Percentiles rank a stretch among this genome's conserved stretches.
Conservation (phyloP, 768 basidiomycete genomes). For the Galerina marginata region DNA sequence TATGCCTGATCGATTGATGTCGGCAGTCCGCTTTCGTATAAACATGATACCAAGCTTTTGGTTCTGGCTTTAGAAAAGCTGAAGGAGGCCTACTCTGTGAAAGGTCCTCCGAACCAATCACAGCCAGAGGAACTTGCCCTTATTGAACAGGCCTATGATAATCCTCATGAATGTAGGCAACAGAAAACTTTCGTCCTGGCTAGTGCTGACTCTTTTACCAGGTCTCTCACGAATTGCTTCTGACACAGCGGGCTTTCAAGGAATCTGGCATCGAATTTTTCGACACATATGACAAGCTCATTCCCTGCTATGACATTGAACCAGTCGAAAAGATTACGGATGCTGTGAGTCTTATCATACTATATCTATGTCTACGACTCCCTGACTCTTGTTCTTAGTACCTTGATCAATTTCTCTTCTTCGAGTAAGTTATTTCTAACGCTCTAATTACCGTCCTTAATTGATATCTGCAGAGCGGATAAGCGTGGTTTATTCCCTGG, state of each 20-base stretch:
- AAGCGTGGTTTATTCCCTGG: slow-evolving; percentile 97
- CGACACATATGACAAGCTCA: slow-evolving; percentile 97
- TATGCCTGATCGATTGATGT: not conserved
- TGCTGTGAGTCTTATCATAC: slow-evolving; percentile 59
- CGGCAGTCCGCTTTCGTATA: slow-evolving; percentile 89
- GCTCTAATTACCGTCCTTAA: not conserved
- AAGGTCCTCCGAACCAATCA: slow-evolving; percentile 95
- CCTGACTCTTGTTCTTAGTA: slow-evolving; percentile 53
- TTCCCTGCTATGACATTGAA: slow-evolving; percentile 98
- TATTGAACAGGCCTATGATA: slow-evolving; percentile 99
- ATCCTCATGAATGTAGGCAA: slow-evolving; percentile 91
- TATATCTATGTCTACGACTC: not conserved
- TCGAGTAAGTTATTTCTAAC: slow-evolving; percentile 59
- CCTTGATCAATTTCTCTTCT: slow-evolving; percentile 98
- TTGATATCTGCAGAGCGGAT: slow-evolving; percentile 65
- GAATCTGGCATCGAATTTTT: slow-evolving; percentile 97
- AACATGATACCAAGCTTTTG: slow-evolving; percentile 97
- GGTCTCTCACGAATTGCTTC: slow-evolving; percentile 90
- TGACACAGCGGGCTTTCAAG: slow-evolving; percentile 99
- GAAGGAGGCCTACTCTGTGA: slow-evolving; percentile 98
- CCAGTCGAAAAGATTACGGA: slow-evolving; percentile 99
- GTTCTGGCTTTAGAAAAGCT: slow-evolving; percentile 97
- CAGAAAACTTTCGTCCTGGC: not conserved
- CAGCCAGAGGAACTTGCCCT: slow-evolving; percentile 97
- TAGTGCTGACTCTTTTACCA: slow-evolving; percentile 26